phyloP scores from a whole-genome alignment of 2,329 filamentous ascomycete genomes.

The Exophiala calicioides region DNA sequence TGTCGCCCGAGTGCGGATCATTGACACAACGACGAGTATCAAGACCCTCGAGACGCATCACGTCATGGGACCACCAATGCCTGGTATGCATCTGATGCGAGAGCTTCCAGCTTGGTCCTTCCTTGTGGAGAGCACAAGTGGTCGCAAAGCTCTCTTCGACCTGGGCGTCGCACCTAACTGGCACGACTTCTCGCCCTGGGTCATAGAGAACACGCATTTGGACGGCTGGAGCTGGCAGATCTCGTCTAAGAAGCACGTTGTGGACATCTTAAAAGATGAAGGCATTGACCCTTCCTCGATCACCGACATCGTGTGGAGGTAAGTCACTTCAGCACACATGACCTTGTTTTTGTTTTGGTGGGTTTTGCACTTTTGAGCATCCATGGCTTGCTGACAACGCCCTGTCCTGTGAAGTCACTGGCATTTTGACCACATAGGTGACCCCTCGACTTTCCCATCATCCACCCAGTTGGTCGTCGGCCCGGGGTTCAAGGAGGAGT shows the following conservation, averaged over 20 bases:
- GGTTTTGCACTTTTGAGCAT: neutral
- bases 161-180: conserved; percentile 37
- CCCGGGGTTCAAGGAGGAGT: conserved; percentile 50
- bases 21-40: conserved; percentile 24
- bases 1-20: conserved; percentile 19
- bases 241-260: conserved; percentile 26
- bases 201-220: conserved; percentile 9
- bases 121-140: conserved; percentile 16
- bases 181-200: conserved; percentile 23
- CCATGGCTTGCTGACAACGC: neutral
- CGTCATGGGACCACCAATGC: conserved; percentile 21
- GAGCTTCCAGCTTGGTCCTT: conserved; percentile 23
- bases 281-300: conserved; percentile 12
- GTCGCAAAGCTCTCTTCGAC: conserved; percentile 34
- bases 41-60: conserved; percentile 12
- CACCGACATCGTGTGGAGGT: conserved; percentile 25
- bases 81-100: conserved; percentile 20
- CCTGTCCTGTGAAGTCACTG: conserved; percentile 40
- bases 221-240: conserved; percentile 21
- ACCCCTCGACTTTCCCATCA: conserved; percentile 49
- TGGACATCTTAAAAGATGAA: conserved; percentile 26
- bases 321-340: conserved; percentile 1
- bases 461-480: conserved; percentile 54
- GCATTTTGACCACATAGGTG: conserved; percentile 52
- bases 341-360: neutral